phyloP scores from a whole-genome alignment of 495 filamentous ascomycete species.

The Lasiosphaeria ovina region DNA sequence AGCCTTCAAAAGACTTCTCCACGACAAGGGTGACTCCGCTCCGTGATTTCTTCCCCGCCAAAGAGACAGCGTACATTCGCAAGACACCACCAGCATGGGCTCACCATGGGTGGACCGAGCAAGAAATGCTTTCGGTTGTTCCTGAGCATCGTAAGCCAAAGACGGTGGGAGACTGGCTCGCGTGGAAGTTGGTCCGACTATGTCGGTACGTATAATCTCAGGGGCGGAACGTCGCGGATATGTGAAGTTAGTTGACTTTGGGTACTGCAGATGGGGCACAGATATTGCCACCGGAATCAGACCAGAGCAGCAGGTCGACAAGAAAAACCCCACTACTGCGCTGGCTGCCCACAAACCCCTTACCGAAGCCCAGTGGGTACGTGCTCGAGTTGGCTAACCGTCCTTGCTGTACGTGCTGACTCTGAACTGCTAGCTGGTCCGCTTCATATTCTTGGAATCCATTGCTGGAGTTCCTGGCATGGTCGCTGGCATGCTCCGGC shows the following conservation, averaged over 20 bases:
- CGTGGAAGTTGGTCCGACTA: slow-evolving; percentile 44
- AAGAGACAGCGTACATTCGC: slow-evolving; percentile 46
- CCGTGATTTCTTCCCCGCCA: slow-evolving; percentile 47
- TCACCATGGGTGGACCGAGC: slow-evolving; percentile 59
- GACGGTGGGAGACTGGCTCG: slow-evolving; percentile 42
- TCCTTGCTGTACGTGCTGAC: slow-evolving; percentile 12
- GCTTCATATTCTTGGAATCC: slow-evolving; percentile 90
- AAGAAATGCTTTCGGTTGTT: slow-evolving; percentile 44
- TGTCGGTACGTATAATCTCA: slow-evolving; percentile 24
- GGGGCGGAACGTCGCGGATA: not conserved
- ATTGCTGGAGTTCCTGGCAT: slow-evolving; percentile 95
- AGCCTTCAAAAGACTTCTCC: slow-evolving; percentile 34
- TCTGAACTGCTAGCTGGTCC: slow-evolving; percentile 50
- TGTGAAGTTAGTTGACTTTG: not conserved
- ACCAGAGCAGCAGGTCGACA: slow-evolving; percentile 44
- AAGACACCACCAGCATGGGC: slow-evolving; percentile 61
- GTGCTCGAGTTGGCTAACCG: not conserved
- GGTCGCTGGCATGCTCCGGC: slow-evolving; percentile 91
- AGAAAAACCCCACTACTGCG: slow-evolving; percentile 45
- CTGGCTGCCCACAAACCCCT: slow-evolving; percentile 42
- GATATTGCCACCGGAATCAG: slow-evolving; percentile 47
- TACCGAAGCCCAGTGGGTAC: slow-evolving; percentile 48
- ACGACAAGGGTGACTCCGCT: slow-evolving; percentile 39
- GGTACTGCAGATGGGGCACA: slow-evolving; percentile 40
- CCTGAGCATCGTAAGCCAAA: slow-evolving; percentile 38